phyloP scores from a whole-genome alignment of 768 basidiomycete genomes.

The Thelephora ganbajun region DNA sequence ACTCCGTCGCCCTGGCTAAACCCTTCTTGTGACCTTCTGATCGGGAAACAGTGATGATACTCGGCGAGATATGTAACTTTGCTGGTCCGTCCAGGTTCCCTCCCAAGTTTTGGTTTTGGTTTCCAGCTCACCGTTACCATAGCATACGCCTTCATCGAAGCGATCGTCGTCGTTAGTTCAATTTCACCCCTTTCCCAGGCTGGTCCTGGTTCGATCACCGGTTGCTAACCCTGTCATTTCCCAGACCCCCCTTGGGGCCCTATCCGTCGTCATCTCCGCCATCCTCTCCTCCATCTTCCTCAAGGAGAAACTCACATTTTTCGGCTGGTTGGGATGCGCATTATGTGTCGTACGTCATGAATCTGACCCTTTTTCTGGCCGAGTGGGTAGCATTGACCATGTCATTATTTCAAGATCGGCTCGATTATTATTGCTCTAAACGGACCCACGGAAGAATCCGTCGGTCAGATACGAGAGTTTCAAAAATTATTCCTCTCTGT shows the following conservation, averaged over 20 bases:
- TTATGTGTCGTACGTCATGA: slow-evolving; percentile 66
- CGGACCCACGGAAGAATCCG: slow-evolving; percentile 57
- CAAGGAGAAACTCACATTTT: slow-evolving; percentile 84
- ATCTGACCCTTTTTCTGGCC: neutral
- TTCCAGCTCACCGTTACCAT: slow-evolving; percentile 9
- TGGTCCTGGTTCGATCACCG: neutral
- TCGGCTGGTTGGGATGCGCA: slow-evolving; percentile 91
- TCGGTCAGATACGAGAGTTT: slow-evolving; percentile 60
- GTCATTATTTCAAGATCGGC: slow-evolving; percentile 50
- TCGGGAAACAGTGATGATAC: slow-evolving; percentile 61
- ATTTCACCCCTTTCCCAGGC: neutral
- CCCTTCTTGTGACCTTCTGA: neutral
- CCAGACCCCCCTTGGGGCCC: slow-evolving; percentile 87
- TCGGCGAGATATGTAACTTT: slow-evolving; percentile 82
- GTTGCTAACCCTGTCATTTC: neutral
- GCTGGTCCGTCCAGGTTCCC: slow-evolving; percentile 38
- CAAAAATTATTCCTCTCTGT: slow-evolving; percentile 69
- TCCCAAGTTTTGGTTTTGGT: slow-evolving; percentile 7
- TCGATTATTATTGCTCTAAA: slow-evolving; percentile 87
- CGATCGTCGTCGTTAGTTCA: slow-evolving; percentile 72
- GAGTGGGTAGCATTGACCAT: slow-evolving; percentile 1
- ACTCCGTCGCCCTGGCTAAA: neutral
- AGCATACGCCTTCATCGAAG: slow-evolving; percentile 85
- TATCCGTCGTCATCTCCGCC: slow-evolving; percentile 92
- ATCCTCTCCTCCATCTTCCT: slow-evolving; percentile 89